These are phyloP conservation scores for Hansenula sp. DNA, from an alignment of 1,139 yeast species.

Conservation along the genomic window DNA sequence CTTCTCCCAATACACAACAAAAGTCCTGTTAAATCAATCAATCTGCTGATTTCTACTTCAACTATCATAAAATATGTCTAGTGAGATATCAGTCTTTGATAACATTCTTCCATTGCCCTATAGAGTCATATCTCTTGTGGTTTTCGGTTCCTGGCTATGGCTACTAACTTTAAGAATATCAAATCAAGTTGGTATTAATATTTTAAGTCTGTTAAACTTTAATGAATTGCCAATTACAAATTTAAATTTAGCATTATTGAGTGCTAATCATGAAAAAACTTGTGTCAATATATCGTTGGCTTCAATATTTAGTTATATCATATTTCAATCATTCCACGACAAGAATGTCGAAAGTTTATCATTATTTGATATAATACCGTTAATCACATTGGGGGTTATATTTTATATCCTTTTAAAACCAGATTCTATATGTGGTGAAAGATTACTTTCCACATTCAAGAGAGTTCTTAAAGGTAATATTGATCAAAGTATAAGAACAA, in stretches of 20 bases:
- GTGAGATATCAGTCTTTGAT: constrained; percentile 9
- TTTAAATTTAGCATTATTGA: constrained; percentile 2
- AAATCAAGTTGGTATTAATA: constrained; percentile 33
- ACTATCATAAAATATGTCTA: not conserved
- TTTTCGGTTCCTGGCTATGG: constrained; percentile 32
- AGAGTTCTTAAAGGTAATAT: constrained; percentile 55
- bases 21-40: too few relatives aligned
- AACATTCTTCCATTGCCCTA: constrained; percentile 18
- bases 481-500: constrained; percentile 57
- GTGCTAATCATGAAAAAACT: constrained; percentile 19
- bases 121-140: constrained; percentile 11
- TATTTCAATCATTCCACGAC: constrained; percentile 15
- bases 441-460: constrained; percentile 43
- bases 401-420: constrained; percentile 19
- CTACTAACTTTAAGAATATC: constrained; percentile 35
- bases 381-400: constrained; percentile 27
- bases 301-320: constrained; percentile 24
- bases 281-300: constrained; percentile 24
- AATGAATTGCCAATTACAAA: constrained; percentile 8
- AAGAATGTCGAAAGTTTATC: constrained; percentile 6
- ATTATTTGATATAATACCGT: constrained; percentile 27
- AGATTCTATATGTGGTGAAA: constrained; percentile 34
- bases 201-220: constrained; percentile 33
- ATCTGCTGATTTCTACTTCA: not conserved
- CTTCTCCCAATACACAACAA: too few relatives aligned